A percentile compares a stretch with the other conserved stretches of the same genome.
Evolutionary conservation across 768 basidiomycete genomes (phyloP).

Genomic region (Flagelloscypha sp.): DNA sequence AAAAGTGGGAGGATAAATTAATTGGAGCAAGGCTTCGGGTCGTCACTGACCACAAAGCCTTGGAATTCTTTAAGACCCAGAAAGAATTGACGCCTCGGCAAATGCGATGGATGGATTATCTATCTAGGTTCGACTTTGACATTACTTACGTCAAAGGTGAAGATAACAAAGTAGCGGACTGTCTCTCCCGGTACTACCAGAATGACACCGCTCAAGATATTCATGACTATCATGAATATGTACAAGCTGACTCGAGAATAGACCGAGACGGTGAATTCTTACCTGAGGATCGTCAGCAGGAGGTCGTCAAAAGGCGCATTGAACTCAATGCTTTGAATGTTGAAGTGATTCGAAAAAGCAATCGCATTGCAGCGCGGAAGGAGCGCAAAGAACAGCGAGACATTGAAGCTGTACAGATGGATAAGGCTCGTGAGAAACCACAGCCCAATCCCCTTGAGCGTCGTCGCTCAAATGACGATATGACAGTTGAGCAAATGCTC

Average conservation of each 20-base stretch:
- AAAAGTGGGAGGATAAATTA: conserved; percentile 25
- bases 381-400: conserved; percentile 8
- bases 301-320: conserved; percentile 10
- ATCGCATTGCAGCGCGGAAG: conserved; percentile 6
- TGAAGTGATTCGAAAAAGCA: conserved; percentile 6
- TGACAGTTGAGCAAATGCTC: too few species aligned
- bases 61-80: conserved; percentile 22
- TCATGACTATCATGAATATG: conserved; percentile 14
- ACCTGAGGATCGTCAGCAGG: conserved; percentile 6
- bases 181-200: conserved; percentile 22
- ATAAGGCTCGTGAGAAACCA: too few species aligned
- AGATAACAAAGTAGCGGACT: conserved; percentile 21
- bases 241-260: conserved; percentile 12
- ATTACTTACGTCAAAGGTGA: conserved; percentile 20
- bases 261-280: conserved; percentile 16
- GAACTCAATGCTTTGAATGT: too few species aligned
- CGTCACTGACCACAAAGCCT: conserved; percentile 15
- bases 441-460: too few species aligned
- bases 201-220: conserved; percentile 12
- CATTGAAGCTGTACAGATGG: conserved; percentile 8
- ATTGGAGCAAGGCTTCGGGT: conserved; percentile 17
- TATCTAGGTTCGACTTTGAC: conserved; percentile 19
- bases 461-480: too few species aligned
- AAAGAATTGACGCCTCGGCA: conserved; percentile 12
- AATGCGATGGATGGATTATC: conserved; percentile 22